phyloP scores from a whole-genome alignment of 1,284 basidiomycete species.

The Tremellales sp. region DNA sequence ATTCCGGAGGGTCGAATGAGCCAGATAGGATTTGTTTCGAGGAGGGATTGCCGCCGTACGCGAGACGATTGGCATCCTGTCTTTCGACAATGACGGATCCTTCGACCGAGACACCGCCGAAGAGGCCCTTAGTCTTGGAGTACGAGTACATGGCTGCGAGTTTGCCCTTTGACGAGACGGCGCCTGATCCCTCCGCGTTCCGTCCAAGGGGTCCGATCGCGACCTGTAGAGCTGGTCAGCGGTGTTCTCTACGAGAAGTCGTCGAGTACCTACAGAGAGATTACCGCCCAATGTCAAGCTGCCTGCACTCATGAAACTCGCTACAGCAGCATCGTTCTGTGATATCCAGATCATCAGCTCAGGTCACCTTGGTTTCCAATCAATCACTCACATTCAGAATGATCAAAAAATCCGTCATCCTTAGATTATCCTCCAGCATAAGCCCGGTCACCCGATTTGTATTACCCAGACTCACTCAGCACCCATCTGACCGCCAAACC shows the following conservation, averaged over 20 bases:
- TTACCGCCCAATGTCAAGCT: constrained; percentile 91
- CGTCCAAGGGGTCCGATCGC: constrained; percentile 91
- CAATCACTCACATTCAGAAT: constrained; percentile 71
- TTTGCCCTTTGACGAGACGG: constrained; percentile 80
- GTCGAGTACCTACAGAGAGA: constrained; percentile 55
- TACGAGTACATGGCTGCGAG: constrained; percentile 96
- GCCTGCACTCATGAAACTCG: constrained; percentile 91
- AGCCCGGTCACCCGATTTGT: too few relatives aligned
- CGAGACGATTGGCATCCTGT: constrained; percentile 79
- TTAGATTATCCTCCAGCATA: constrained; percentile 7
- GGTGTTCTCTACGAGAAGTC: background rate
- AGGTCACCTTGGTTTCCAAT: constrained; percentile 37
- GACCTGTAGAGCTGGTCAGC: constrained; percentile 43
- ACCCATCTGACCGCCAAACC: constrained; percentile 69
- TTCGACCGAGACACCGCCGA: constrained; percentile 75
- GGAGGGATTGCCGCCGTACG: constrained; percentile 70
- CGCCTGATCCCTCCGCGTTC: constrained; percentile 87
- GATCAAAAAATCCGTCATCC: constrained; percentile 88
- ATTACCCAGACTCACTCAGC: constrained; percentile 47
- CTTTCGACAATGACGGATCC: constrained; percentile 92
- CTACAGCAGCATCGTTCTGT: constrained; percentile 55
- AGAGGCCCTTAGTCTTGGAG: constrained; percentile 88
- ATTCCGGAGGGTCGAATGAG: constrained; percentile 65
- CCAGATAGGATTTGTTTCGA: constrained; percentile 77
- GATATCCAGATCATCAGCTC: constrained; percentile 16